These are phyloP conservation scores for Rubia tinctorum DNA, from an alignment of 305 asterid genomes.

Conservation along the genomic window DNA sequence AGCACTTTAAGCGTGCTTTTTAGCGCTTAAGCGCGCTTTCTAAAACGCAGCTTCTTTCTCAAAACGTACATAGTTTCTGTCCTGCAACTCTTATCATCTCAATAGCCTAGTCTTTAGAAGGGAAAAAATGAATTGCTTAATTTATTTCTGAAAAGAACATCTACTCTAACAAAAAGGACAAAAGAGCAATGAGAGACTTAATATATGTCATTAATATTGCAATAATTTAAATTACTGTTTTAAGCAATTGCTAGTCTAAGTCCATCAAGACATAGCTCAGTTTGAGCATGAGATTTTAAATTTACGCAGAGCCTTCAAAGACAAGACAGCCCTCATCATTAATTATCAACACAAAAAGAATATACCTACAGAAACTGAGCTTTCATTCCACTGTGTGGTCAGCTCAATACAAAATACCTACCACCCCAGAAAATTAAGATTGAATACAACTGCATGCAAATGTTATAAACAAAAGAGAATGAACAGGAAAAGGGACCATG, in stretches of 20 bases:
- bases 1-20: no score
- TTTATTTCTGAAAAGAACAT: no score
- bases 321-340: not conserved
- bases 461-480: not conserved
- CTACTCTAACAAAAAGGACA: not conserved
- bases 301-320: not conserved
- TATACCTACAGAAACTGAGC: not conserved
- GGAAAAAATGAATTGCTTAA: not conserved
- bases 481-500: constrained; percentile 7
- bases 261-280: not conserved
- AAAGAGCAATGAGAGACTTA: not conserved
- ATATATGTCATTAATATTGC: not conserved
- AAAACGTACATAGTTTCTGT: not conserved
- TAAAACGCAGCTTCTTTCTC: not conserved
- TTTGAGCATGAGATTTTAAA: not conserved
- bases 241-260: no score
- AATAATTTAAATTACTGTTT: no score
- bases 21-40: no score
- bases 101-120: not conserved
- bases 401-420: constrained; percentile 5
- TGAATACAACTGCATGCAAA: not conserved
- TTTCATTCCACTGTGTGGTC: not conserved
- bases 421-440: not conserved
- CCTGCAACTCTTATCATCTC: not conserved
- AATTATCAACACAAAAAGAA: not conserved